These are phyloP conservation scores for Trichoderma koningii DNA, from an alignment of 2,329 filamentous ascomycete species.

Conservation along the genomic window DNA sequence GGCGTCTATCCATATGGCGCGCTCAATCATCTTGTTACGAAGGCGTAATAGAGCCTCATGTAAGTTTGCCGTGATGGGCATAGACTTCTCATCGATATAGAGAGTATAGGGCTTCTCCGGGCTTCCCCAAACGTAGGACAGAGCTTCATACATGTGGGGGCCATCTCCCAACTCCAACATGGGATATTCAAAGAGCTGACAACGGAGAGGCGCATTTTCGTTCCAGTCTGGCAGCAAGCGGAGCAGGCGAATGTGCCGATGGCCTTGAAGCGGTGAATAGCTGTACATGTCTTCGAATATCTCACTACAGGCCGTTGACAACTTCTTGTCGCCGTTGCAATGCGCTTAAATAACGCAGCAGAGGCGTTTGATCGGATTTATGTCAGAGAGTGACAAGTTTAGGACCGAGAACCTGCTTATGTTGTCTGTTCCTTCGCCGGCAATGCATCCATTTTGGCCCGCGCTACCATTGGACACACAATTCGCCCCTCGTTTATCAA, in stretches of 20 bases:
- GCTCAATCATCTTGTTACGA: conserved; percentile 2
- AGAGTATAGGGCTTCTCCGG: neutral
- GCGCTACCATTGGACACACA: no score
- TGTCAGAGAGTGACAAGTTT: no score
- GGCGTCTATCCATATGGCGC: conserved; percentile 25
- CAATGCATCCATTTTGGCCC: no score
- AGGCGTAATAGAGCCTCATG: conserved; percentile 11
- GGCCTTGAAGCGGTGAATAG: neutral
- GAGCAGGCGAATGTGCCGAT: conserved; percentile 14
- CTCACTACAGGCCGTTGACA: no score
- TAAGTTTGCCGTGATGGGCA: conserved; percentile 22
- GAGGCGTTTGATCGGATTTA: no score
- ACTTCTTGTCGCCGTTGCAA: no score
- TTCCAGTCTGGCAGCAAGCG: conserved; percentile 6
- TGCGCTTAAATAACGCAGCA: no score
- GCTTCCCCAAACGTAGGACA: conserved; percentile 25
- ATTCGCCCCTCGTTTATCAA: no score
- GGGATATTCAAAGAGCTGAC: conserved; percentile 16
- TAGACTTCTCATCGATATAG: neutral
- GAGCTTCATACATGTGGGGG: conserved; percentile 12
- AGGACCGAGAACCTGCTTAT: no score
- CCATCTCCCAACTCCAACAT: neutral
- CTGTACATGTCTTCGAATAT: neutral
- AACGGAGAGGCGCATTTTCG: neutral
- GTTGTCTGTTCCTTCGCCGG: no score